Conservation (phyloP, 2,329 filamentous ascomycete genomes). For the Alternaria panax region DNA sequence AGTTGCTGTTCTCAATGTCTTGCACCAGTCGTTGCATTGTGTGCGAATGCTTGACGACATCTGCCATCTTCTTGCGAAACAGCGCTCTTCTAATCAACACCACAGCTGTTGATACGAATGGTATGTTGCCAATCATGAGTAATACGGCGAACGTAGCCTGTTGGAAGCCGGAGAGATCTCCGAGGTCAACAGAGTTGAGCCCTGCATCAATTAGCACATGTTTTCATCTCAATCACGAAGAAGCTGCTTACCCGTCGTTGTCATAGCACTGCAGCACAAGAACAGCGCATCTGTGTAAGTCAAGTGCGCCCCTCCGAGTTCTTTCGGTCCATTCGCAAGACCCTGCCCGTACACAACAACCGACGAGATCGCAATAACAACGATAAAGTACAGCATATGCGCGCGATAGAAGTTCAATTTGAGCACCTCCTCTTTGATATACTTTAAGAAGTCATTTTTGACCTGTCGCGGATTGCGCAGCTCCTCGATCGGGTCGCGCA, state of each 20-base stretch:
- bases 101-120: slow-evolving; percentile 40
- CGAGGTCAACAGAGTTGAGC: slow-evolving; percentile 36
- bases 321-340: slow-evolving; percentile 30
- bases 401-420: slow-evolving; percentile 34
- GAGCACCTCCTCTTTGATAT: slow-evolving; percentile 26
- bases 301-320: slow-evolving; percentile 23
- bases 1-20: slow-evolving; percentile 32
- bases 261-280: slow-evolving; percentile 41
- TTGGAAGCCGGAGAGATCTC: slow-evolving; percentile 36
- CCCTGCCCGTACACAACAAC: slow-evolving; percentile 42
- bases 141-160: slow-evolving; percentile 38
- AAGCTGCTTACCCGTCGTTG: slow-evolving; percentile 32
- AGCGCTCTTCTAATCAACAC: slow-evolving; percentile 34
- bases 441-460: slow-evolving; percentile 27
- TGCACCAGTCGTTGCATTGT: slow-evolving; percentile 33
- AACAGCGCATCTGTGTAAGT: slow-evolving; percentile 41
- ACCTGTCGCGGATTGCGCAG: slow-evolving; percentile 25
- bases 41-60: slow-evolving; percentile 36
- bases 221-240: background rate
- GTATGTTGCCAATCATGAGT: slow-evolving; percentile 41
- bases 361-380: slow-evolving; percentile 36
- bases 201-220: slow-evolving; percentile 20
- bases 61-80: slow-evolving; percentile 39
- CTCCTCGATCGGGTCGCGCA: slow-evolving; percentile 29
- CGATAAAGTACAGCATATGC: slow-evolving; percentile 43